phyloP scores from a whole-genome alignment of 306 rosid species.

The Prunus armeniaca region DNA sequence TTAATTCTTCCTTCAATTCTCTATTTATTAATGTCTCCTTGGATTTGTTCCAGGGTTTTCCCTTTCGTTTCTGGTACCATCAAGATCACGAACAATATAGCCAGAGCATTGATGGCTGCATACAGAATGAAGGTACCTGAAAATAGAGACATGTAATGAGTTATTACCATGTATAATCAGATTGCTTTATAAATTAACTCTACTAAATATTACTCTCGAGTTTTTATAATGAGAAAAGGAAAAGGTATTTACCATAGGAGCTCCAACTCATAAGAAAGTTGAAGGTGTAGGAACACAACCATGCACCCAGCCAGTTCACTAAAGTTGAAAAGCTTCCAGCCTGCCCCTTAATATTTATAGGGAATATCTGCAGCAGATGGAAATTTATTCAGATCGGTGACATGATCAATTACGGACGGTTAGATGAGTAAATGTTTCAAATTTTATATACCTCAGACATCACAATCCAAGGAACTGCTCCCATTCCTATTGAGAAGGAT shows the following conservation, averaged over 20 bases:
- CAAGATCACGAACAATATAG: conserved; percentile 53
- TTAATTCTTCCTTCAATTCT: neutral
- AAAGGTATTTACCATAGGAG: conserved; percentile 57
- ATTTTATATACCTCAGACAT: conserved; percentile 79
- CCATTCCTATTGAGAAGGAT: conserved; percentile 86
- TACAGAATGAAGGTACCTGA: conserved; percentile 81
- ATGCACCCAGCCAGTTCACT: conserved; percentile 90
- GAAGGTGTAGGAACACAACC: conserved; percentile 86
- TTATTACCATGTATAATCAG: conserved; percentile 1
- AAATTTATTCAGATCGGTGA: neutral
- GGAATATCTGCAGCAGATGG: conserved; percentile 64
- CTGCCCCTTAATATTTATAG: conserved; percentile 74
- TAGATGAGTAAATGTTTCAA: neutral
- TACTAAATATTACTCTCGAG: neutral
- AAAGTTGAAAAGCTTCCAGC: conserved; percentile 90
- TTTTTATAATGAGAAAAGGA: conserved; percentile 4
- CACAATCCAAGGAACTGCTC: conserved; percentile 93
- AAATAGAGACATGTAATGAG: conserved; percentile 14
- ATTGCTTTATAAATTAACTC: neutral
- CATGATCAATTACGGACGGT: neutral
- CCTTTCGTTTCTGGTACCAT: conserved; percentile 90
- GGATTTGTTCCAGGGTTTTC: conserved; percentile 79
- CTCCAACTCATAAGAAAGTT: conserved; percentile 88
- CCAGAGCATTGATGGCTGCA: conserved; percentile 66
- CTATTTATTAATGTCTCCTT: conserved; percentile 65